A percentile compares a stretch with the other conserved stretches of the same genome.
Evolutionary conservation across 345 rosid species (phyloP).

Genomic region (Hypericum androsaemum): DNA sequence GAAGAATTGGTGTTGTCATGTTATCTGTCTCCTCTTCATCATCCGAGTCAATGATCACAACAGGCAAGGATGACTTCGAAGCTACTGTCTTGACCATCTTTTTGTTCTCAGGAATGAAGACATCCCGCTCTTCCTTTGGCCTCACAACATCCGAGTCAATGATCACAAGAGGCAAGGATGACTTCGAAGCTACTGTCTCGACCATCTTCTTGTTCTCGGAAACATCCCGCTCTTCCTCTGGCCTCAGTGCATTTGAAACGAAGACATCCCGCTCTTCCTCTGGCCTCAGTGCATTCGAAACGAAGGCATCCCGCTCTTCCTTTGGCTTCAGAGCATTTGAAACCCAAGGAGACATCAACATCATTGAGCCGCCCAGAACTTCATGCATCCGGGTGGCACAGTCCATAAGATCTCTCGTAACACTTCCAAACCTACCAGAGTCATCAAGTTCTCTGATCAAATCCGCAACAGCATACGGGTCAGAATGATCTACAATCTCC

Average conservation of each 20-base stretch:
- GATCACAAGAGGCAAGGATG: conserved; percentile 20
- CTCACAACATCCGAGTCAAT: conserved; percentile 7
- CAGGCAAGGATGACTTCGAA: conserved; percentile 16
- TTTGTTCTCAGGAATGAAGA: conserved; percentile 42
- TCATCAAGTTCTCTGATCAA: conserved; percentile 31
- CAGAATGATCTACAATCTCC: conserved; percentile 31
- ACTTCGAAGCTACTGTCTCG: conserved; percentile 13
- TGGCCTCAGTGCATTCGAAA: too few species aligned
- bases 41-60: conserved; percentile 15
- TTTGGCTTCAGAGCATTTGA: conserved; percentile 6
- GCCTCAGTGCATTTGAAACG: too few species aligned
- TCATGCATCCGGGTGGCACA: conserved; percentile 30
- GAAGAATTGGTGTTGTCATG: neutral
- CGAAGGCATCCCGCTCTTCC: conserved; percentile 22
- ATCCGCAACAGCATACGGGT: conserved; percentile 41
- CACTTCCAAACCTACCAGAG: conserved; percentile 56
- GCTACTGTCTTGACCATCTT: conserved; percentile 14
- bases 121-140: conserved; percentile 7
- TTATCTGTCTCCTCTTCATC: conserved; percentile 3
- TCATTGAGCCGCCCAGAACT: conserved; percentile 17
- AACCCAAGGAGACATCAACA: conserved; percentile 23
- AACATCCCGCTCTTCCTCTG: conserved; percentile 14
- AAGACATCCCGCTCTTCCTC: conserved; percentile 13
- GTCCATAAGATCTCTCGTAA: conserved; percentile 49
- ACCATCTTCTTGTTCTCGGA: conserved; percentile 35